Conservation (phyloP, 164 flowering plant species). For the Annona cherimola region DNA sequence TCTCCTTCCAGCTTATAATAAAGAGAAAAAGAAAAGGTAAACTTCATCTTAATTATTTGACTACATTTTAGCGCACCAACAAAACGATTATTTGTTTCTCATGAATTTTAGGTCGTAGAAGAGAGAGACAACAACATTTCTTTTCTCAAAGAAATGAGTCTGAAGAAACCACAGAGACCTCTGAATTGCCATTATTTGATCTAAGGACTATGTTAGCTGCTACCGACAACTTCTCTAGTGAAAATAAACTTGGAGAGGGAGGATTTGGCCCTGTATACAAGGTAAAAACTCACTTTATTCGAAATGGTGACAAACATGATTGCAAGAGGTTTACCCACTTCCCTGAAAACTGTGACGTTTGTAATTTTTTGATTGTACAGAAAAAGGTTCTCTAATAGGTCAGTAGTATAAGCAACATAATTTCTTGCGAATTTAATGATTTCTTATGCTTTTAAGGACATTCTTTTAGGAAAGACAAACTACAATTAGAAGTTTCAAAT, state of each 20-base stretch:
- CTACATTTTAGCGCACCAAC: conserved; percentile 15
- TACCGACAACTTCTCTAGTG: conserved; percentile 3
- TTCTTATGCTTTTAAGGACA: too few species aligned
- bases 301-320: neutral
- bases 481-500: too few species aligned
- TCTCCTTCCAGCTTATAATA: conserved; percentile 8
- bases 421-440: neutral
- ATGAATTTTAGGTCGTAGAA: conserved; percentile 18
- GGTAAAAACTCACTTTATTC: neutral
- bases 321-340: neutral
- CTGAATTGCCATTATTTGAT: conserved; percentile 1
- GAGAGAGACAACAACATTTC: neutral
- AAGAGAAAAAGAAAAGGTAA: conserved; percentile 13
- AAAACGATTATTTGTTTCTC: conserved; percentile 12
- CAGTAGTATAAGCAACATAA: neutral
- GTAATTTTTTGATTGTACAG: too few species aligned
- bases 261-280: conserved; percentile 13
- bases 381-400: neutral
- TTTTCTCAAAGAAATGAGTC: conserved; percentile 15
- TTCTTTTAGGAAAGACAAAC: too few species aligned
- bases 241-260: conserved; percentile 10
- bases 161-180: neutral
- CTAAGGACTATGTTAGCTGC: neutral
- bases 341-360: neutral
- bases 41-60: conserved; percentile 22